These are phyloP conservation scores for Holtermannia corniformis DNA, from an alignment of 768 basidiomycete genomes.

Conservation along the genomic window DNA sequence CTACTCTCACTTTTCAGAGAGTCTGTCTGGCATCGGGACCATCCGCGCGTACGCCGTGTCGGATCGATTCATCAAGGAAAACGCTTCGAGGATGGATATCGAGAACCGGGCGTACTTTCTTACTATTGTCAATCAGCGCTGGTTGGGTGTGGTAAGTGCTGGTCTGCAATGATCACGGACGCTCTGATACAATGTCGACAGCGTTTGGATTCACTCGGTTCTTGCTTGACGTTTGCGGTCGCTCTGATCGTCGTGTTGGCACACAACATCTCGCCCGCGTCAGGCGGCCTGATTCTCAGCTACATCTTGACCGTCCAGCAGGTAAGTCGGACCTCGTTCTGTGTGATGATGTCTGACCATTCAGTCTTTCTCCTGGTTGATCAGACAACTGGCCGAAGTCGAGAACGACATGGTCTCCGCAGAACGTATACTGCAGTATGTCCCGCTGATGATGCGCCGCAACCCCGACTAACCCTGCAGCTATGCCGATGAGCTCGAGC, in stretches of 20 bases:
- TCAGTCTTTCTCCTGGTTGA: slow-evolving; percentile 36
- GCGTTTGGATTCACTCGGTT: slow-evolving; percentile 78
- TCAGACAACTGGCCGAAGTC: slow-evolving; percentile 51
- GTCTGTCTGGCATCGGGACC: slow-evolving; percentile 71
- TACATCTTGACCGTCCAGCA: slow-evolving; percentile 68
- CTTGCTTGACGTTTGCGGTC: slow-evolving; percentile 64
- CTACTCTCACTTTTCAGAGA: slow-evolving; percentile 89
- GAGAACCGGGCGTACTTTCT: slow-evolving; percentile 84
- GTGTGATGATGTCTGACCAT: neutral
- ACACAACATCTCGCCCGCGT: slow-evolving; percentile 67
- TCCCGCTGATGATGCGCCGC: neutral
- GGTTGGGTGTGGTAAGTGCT: slow-evolving; percentile 55
- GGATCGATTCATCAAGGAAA: slow-evolving; percentile 65
- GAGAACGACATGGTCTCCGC: slow-evolving; percentile 80
- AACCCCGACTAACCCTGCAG: slow-evolving; percentile 47
- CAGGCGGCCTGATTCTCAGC: slow-evolving; percentile 69
- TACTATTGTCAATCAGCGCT: slow-evolving; percentile 71
- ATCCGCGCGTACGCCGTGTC: slow-evolving; percentile 79
- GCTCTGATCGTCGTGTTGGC: slow-evolving; percentile 67
- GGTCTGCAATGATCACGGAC: neutral
- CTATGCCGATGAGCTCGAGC: slow-evolving; percentile 69
- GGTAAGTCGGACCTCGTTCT: no score
- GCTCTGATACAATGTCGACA: no score
- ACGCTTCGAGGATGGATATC: slow-evolving; percentile 62
- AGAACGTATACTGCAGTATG: slow-evolving; percentile 49